Evolutionary conservation across 2,329 filamentous ascomycete species (phyloP), one percentile per base, ranked within the genome.

Genomic region (Stylonectria norvegica): DNA sequence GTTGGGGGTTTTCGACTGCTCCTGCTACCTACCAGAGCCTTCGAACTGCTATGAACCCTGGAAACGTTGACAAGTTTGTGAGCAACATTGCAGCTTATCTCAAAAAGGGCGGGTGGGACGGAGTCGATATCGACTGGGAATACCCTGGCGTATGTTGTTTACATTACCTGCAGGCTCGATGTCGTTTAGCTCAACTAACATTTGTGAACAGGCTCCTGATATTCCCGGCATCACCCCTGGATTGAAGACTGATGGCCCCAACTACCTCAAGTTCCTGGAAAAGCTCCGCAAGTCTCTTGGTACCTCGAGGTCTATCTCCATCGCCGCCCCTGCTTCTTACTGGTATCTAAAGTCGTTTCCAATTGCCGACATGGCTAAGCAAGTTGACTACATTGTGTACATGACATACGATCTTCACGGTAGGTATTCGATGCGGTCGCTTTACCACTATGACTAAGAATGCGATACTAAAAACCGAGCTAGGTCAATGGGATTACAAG

Each of bases 71-170:
- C 8, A 25, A 7, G 12, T 12, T 25, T 7, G 12, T 25, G 7
- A 12, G 8, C 7, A 25, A 25, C 22, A 12, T 25, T 25, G 22
- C 12, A 7, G 22, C 7, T 12, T 25, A 8, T 12, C 12, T 25
- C 8, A 7, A 25, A 25, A 12, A 25, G 22, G 7, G 12, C 12
- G 22, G 12, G 8, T 25, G 7, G 7, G 22, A 25, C 12, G 22
- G 22, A 0, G 42, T 65, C 5, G 62, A 65, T 35, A 43, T 64
- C 19, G 62, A 66, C 48, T 70, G 66, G 66, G 63, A 65, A 37
- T 66, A 66, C 27, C 52, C 52, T 6, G 52, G 43, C 9, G 22
- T 8, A 25, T n/a, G n/a, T n/a, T n/a, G n/a, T n/a, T n/a, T n/a
- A n/a, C n/a, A n/a, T n/a, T n/a, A n/a, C n/a, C n/a, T n/a, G n/a